A percentile compares a stretch with the other conserved stretches of the same genome.
Conservation (phyloP, 176 grass and related monocot species). For the Musa itinerans region DNA sequence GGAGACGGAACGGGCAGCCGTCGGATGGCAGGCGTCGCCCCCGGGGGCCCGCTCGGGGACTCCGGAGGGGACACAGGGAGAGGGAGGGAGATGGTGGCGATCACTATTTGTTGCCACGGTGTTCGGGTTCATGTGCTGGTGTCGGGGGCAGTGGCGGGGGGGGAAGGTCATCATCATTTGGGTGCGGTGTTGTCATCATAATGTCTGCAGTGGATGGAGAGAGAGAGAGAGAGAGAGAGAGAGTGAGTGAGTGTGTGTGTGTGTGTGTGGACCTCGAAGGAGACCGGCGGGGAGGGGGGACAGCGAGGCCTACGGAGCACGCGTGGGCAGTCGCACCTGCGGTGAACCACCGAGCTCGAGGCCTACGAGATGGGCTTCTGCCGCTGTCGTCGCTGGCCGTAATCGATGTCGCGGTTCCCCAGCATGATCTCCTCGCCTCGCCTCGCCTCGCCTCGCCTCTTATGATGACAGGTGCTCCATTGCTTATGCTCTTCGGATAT, state of each 20-base stretch:
- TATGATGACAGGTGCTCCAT: not conserved
- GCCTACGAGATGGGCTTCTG: not conserved
- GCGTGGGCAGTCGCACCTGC: not conserved
- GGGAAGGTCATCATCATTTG: slow-evolving; percentile 8
- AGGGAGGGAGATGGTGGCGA: not conserved
- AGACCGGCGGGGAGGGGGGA: not conserved
- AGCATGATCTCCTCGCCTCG: not conserved
- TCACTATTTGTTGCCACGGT: not conserved
- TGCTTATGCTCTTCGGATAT: no score
- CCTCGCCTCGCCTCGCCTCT: not conserved
- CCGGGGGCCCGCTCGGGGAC: not conserved
- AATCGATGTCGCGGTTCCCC: not conserved
- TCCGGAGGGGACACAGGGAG: not conserved
- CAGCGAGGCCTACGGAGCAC: slow-evolving; percentile 6
- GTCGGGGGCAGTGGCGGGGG: not conserved
- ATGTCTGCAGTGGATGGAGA: not conserved
- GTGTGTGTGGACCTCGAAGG: no score
- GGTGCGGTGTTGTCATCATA: slow-evolving; percentile 1
- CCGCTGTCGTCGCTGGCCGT: not conserved
- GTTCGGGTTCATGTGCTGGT: not conserved
- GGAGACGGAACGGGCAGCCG: not conserved
- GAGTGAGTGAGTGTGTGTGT: no score
- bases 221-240: not conserved
- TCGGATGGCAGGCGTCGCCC: not conserved
- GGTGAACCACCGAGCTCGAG: not conserved